phyloP scores from a whole-genome alignment of 768 basidiomycete species.

The Phlebiopsis flavidoalba region DNA sequence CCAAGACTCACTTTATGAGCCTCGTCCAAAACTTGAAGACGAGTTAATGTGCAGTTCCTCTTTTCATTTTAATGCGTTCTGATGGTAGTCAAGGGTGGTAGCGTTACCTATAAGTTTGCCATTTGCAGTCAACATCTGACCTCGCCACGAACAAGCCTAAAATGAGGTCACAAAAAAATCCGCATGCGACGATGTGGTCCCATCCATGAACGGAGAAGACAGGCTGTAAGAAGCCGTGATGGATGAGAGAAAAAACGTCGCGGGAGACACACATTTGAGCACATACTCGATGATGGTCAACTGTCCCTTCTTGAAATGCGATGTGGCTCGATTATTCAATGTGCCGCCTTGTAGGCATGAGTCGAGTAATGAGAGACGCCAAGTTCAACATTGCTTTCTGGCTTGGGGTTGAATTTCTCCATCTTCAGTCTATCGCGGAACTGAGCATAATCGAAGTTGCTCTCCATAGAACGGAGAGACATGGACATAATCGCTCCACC shows the following conservation, averaged over 20 bases:
- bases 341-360: constrained; percentile 45
- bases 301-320: constrained; percentile 50
- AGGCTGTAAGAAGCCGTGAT: constrained; percentile 23
- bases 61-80: too few species aligned
- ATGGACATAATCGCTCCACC: constrained; percentile 53
- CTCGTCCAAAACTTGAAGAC: constrained; percentile 52
- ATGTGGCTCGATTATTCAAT: neutral
- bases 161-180: constrained; percentile 67
- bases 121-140: constrained; percentile 43
- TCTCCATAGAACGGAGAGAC: constrained; percentile 58
- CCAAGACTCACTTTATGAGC: constrained; percentile 46
- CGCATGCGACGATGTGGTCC: constrained; percentile 64
- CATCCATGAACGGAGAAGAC: constrained; percentile 71
- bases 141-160: constrained; percentile 59
- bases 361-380: constrained; percentile 51
- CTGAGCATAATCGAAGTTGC: constrained; percentile 44
- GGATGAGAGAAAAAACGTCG: constrained; percentile 13
- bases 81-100: too few species aligned
- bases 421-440: constrained; percentile 44
- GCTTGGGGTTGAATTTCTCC: constrained; percentile 50
- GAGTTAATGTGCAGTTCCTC: too few species aligned
- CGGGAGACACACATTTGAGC: too few species aligned
- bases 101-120: constrained; percentile 54
- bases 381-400: constrained; percentile 57
- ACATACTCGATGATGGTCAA: constrained; percentile 56